These are phyloP conservation scores for Zea mays DNA, from an alignment of 176 grass and related monocot genomes.

Conservation along the genomic window Zm-B73-REFERENCE-NAM-5.0 NC_050098.1:5277001-5277500, in stretches of 20 bases:
- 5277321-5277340: conserved; percentile 67
- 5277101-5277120: conserved; percentile 51
- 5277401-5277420: conserved; percentile 17
- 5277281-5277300: conserved; percentile 12
- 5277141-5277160: conserved; percentile 57
- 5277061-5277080: conserved; percentile 74
- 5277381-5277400: background rate
- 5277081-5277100: conserved; percentile 58
- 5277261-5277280: background rate
- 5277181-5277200: background rate
- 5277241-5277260: background rate
- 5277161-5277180: background rate
- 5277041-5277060: conserved; percentile 18
- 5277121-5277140: conserved; percentile 12
- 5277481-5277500: background rate
- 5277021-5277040: background rate
- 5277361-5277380: background rate
- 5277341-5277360: background rate
- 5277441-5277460: background rate
- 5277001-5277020: background rate
- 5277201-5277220: background rate
- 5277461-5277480: background rate
- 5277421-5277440: background rate
- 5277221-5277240: background rate
- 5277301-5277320: conserved; percentile 54